Base-by-base conservation (phyloP, 768 basidiomycete species). In the Podaxis sp. region DNA sequence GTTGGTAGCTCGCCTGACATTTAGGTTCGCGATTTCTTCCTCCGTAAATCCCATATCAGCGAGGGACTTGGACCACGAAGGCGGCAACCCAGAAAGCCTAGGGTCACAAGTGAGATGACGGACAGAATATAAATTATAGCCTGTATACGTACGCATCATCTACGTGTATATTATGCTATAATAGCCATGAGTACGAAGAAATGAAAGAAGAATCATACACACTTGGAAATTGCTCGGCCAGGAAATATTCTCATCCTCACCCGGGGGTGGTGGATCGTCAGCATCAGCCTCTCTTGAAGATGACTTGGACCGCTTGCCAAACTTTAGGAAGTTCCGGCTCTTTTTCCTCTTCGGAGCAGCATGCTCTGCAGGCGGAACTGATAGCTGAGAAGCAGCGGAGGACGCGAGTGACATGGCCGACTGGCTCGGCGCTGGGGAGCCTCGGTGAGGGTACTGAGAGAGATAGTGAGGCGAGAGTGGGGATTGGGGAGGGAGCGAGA, bases 141-240 rank as follows among this genome's bases (percentile, higher is more conserved):
- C 47, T 53, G 38, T 49, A 54, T 3, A 79, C 82, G 60, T 66
- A 89, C 85, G 79, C 85, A 74, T 91, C 90, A 71, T 91, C 88
- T 29, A 91, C 90, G 68, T 92, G 90, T 37, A 91, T 84, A 68
- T 91, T 82, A 69, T 92, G 90, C 89, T 90, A 65, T 29, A 62
- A 57, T 2, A 63, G n/a, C 47, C 17, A 25, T 51, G 24, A 56
- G 61, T 43, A 49, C 9, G 50, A 46, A 36, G 33, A 41, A 22
- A 46, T 40, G n/a, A 38, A 56, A 56, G 50, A 53, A 50, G 19
- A 62, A 37, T 24, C 12, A 55, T 25, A 73, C 83, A 51, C 69
- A 85, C 88, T 81, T 88, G 87, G 64, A 91, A 90, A 70, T 90
- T 90, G 84, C 86, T 91, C 3, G 90, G 90, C 64, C 76, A 65